These are phyloP conservation scores for Salvia miltiorrhiza DNA, from an alignment of 257 asterid species.

Conservation along the genomic window DNA sequence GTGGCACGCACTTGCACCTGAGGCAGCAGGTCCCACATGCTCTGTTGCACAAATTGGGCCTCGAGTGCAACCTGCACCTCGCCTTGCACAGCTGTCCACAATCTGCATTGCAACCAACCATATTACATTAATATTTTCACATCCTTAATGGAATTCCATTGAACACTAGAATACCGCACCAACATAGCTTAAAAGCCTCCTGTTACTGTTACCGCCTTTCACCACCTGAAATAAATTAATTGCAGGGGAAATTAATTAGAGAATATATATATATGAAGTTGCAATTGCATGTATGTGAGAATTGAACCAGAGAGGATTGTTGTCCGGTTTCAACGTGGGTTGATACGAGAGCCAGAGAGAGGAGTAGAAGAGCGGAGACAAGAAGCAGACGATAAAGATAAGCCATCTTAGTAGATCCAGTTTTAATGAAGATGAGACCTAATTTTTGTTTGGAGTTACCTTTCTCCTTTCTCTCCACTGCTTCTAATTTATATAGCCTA, in stretches of 20 bases:
- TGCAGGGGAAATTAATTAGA: neutral
- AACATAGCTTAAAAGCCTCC: conserved; percentile 48
- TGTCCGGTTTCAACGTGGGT: conserved; percentile 44
- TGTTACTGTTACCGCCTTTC: conserved; percentile 47
- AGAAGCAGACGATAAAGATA: conserved; percentile 40
- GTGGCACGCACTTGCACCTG: conserved; percentile 90
- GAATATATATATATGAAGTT: no score
- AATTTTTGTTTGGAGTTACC: no score
- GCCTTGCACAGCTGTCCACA: conserved; percentile 52
- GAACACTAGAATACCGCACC: conserved; percentile 37
- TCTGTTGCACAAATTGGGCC: conserved; percentile 66
- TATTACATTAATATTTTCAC: no score
- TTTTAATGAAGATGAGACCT: neutral
- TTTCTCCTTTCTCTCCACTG: neutral
- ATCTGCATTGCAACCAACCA: conserved; percentile 24
- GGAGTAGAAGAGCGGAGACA: conserved; percentile 34
- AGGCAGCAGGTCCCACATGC: conserved; percentile 82
- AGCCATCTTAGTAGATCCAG: conserved; percentile 24
- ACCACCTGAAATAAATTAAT: conserved; percentile 51
- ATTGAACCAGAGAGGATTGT: conserved; percentile 29
- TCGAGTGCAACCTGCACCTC: conserved; percentile 58
- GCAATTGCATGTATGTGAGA: neutral
- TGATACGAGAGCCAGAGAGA: conserved; percentile 50
- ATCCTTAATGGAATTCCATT: neutral
- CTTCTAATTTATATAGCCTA: neutral